These are phyloP conservation scores for Candida gigantensis DNA, from an alignment of 1,139 yeast genomes.

Conservation along the genomic window DNA sequence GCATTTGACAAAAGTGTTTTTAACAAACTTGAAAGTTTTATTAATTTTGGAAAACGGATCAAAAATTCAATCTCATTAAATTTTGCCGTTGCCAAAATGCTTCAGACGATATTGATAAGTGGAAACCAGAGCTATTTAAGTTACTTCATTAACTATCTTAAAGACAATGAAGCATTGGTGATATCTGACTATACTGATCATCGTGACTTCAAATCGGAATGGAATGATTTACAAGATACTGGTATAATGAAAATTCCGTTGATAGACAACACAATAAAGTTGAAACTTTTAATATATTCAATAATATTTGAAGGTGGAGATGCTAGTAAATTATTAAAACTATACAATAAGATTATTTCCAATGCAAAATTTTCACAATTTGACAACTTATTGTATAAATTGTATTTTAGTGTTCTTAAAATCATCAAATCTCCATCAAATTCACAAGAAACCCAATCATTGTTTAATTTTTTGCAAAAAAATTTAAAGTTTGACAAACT, in stretches of 20 bases:
- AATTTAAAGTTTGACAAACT: conserved; percentile 32
- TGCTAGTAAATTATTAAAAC: conserved; percentile 20
- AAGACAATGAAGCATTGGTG: conserved; percentile 14
- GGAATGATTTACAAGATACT: conserved; percentile 41
- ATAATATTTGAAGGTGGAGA: conserved; percentile 21
- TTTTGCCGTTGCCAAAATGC: conserved; percentile 32
- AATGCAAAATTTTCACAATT: conserved; percentile 17
- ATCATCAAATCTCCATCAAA: conserved; percentile 23
- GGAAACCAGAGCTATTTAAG: conserved; percentile 34
- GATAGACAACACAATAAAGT: conserved; percentile 14
- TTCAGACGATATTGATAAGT: conserved; percentile 37
- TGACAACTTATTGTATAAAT: conserved; percentile 26
- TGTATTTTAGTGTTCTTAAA: conserved; percentile 28
- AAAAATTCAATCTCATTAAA: conserved; percentile 39
- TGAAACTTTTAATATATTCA: conserved; percentile 29
- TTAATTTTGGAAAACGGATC: conserved; percentile 50
- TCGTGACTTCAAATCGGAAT: conserved; percentile 48
- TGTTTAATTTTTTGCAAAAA: conserved; percentile 31
- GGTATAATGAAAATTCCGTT: conserved; percentile 16
- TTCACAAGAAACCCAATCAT: conserved; percentile 27
- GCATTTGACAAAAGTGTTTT: conserved; percentile 59
- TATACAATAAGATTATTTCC: conserved; percentile 28
- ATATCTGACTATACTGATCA: conserved; percentile 37
- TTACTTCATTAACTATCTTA: conserved; percentile 25
- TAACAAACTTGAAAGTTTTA: conserved; percentile 63